Percentiles rank a stretch among this genome's conserved stretches.
These are phyloP conservation scores for Citrus australasica DNA, from an alignment of 345 rosid genomes.

Conservation along the genomic window DNA sequence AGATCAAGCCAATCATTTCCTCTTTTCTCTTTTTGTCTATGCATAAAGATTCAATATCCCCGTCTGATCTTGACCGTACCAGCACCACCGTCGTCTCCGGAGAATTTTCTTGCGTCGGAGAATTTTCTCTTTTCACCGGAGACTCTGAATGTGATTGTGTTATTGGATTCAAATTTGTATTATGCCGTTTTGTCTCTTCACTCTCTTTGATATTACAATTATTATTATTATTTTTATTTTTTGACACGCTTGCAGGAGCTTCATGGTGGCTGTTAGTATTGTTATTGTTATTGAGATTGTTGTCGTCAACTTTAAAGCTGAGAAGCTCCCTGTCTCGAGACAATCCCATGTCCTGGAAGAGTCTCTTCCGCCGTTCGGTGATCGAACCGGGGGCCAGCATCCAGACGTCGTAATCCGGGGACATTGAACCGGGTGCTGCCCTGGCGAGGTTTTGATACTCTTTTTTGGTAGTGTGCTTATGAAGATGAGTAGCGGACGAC, in stretches of 20 bases:
- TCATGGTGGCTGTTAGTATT: neutral
- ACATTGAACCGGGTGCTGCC: slow-evolving; percentile 19
- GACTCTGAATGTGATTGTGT: neutral
- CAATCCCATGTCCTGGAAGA: slow-evolving; percentile 79
- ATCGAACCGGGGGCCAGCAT: slow-evolving; percentile 88
- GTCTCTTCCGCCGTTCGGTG: slow-evolving; percentile 61
- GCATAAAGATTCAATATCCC: slow-evolving; percentile 54
- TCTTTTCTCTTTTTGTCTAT: slow-evolving; percentile 53
- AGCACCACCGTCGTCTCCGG: slow-evolving; percentile 37
- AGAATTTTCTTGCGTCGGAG: slow-evolving; percentile 12
- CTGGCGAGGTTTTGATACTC: slow-evolving; percentile 21
- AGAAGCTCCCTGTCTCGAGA: slow-evolving; percentile 35
- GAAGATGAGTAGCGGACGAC: slow-evolving; percentile 23
- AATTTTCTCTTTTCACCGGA: neutral
- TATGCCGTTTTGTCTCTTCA: slow-evolving; percentile 2
- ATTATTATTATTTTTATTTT: neutral
- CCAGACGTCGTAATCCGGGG: slow-evolving; percentile 73
- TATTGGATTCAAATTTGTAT: neutral
- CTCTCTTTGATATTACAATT: neutral
- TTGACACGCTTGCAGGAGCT: neutral
- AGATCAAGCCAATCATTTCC: slow-evolving; percentile 49
- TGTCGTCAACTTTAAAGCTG: slow-evolving; percentile 19
- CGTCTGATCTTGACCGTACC: slow-evolving; percentile 68
- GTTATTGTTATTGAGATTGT: slow-evolving; percentile 14
- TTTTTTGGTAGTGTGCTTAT: neutral